Base-by-base conservation (phyloP, 805 yeast genomes). In the Candida tallmaniae region DNA sequence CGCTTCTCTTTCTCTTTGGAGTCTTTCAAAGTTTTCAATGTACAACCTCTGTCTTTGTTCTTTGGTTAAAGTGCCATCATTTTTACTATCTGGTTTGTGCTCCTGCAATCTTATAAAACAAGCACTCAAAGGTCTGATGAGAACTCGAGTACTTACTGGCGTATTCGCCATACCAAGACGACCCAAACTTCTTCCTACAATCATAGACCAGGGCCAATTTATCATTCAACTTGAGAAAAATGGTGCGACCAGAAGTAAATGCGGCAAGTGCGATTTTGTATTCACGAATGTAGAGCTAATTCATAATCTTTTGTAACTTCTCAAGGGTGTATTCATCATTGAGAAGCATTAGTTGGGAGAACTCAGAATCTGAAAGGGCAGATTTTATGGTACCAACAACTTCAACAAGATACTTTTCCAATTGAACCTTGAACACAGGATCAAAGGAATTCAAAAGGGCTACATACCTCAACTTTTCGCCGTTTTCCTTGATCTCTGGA, bases 361-460 rank as follows among this genome's bases (percentile, higher is more conserved):
- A 72, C 10, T 61, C 63, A 6, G 35, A 39, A 1, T 34, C 50
- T 2, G 47, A 42, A n/a, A 65, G 39, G 4, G 44, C 40, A 6
- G 40, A 36, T 32, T 57, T 52, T 29, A 70, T 37, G 11, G 37
- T 46, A 9, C 42, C 36, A 23, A 71, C 44, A 20, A 48, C 47
- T 11, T 46, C 47, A 31, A 55, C 54, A 23, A 82, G 54, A 41
- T 58, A 71, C 5, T 53, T 58, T 36, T 68, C 73, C 36, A 81
- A 50, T 30, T 73, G 68, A 6, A 78, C 67, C 12, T 60, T 68
- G 41, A 52, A 54, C 6, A 65, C 62, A 2, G 66, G 63, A 38
- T 66, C 72, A 13, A 40, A 37, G 6, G 41, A 38, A 14, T 56
- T 56, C 11, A 65, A 50, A 16, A 66, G 47, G 18, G 29, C 36